phyloP scores from a whole-genome alignment of 768 basidiomycete genomes.

The Hebeloma cylindrosporum region DNA sequence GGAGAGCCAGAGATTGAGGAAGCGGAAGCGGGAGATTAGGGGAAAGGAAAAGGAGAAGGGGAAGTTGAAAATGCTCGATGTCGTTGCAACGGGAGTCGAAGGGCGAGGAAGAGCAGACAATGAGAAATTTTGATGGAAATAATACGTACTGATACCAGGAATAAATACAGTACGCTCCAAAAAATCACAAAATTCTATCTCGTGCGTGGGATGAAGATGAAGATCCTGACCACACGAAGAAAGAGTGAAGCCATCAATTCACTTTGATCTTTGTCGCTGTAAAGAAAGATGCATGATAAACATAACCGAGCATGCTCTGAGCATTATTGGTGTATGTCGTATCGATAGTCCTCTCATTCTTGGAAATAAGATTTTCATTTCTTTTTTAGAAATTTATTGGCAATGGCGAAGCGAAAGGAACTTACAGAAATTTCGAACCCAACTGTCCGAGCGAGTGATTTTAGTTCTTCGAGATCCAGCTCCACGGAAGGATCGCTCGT shows the following conservation, averaged over 20 bases:
- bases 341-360: slow-evolving; percentile 81
- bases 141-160: no score
- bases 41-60: slow-evolving; percentile 26
- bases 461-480: slow-evolving; percentile 87
- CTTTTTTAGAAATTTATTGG: no score
- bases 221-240: no score
- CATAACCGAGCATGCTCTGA: slow-evolving; percentile 79
- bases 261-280: slow-evolving; percentile 50
- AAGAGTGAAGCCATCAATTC: no score
- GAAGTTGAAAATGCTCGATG: not conserved
- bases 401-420: not conserved
- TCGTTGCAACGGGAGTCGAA: no score
- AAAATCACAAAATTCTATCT: no score
- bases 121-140: no score
- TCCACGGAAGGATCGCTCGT: slow-evolving; percentile 83
- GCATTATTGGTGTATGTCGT: slow-evolving; percentile 87
- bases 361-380: not conserved
- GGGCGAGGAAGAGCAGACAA: no score
- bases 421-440: slow-evolving; percentile 84
- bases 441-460: slow-evolving; percentile 63
- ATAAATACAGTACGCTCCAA: no score
- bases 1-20: slow-evolving; percentile 52
- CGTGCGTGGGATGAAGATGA: no score
- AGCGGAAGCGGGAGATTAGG: slow-evolving; percentile 44
- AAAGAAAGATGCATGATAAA: slow-evolving; percentile 87